Evolutionary conservation across 768 basidiomycete species (phyloP).

Genomic region (Lactarius akahatsu): DNA sequence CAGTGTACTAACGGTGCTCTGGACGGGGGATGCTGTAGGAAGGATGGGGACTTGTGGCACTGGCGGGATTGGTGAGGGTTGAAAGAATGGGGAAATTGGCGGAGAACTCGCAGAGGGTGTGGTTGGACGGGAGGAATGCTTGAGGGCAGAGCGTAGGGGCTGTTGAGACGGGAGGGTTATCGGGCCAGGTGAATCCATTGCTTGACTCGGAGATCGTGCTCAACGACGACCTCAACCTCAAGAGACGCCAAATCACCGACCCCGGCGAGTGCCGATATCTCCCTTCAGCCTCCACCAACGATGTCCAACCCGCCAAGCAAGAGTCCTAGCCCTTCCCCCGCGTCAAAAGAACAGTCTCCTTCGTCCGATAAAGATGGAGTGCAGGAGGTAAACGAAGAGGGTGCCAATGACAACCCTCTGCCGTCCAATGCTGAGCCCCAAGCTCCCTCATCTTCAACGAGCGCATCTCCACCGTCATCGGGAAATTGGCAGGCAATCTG

Average conservation of each 20-base stretch:
- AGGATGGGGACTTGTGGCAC: slow-evolving; percentile 1
- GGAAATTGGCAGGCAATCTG: slow-evolving; percentile 77
- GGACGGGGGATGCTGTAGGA: not conserved
- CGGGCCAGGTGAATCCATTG: slow-evolving; percentile 28
- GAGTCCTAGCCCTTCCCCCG: slow-evolving; percentile 12
- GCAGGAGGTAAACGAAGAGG: not conserved
- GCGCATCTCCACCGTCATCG: slow-evolving; percentile 25
- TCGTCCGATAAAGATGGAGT: not conserved
- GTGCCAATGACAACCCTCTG: not conserved
- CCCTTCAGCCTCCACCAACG: slow-evolving; percentile 13
- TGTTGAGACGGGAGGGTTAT: slow-evolving; percentile 31
- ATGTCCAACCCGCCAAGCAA: slow-evolving; percentile 15
- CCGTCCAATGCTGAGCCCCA: not conserved
- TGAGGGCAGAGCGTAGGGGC: slow-evolving; percentile 55
- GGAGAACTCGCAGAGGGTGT: slow-evolving; percentile 31
- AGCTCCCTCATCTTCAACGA: slow-evolving; percentile 16
- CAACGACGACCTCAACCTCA: slow-evolving; percentile 2
- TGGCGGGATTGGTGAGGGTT: slow-evolving; percentile 14
- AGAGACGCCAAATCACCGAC: not conserved
- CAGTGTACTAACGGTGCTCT: slow-evolving; percentile 12
- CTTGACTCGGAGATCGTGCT: slow-evolving; percentile 29
- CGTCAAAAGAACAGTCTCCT: slow-evolving; percentile 9
- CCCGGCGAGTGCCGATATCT: slow-evolving; percentile 13
- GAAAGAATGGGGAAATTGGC: slow-evolving; percentile 22
- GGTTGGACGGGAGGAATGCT: slow-evolving; percentile 39